These are phyloP conservation scores for Parastagonospora avenae DNA, from an alignment of 2,329 filamentous ascomycete species.

Conservation along the genomic window DNA sequence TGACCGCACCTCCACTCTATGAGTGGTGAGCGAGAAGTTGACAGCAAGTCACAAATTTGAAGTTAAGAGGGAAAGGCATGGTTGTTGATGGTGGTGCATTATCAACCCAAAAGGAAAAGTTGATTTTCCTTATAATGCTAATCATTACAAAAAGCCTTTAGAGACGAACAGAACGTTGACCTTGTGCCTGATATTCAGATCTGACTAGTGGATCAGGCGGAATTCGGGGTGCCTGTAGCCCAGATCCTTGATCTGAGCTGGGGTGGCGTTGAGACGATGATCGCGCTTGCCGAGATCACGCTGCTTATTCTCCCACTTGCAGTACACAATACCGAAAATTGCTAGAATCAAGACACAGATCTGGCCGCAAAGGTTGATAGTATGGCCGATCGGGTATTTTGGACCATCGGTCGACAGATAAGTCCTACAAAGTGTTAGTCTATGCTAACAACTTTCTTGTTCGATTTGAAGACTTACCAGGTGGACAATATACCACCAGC, in stretches of 20 bases:
- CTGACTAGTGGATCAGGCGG: conserved; percentile 57
- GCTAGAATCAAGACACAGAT: conserved; percentile 53
- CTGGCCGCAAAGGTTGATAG: conserved; percentile 63
- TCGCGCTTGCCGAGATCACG: conserved; percentile 57
- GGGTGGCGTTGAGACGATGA: conserved; percentile 55
- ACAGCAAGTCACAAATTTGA: not conserved
- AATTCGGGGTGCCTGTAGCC: conserved; percentile 62
- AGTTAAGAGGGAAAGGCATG: not conserved
- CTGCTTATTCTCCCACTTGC: conserved; percentile 59
- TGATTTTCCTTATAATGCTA: conserved; percentile 1
- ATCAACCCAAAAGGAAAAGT: conserved; percentile 2
- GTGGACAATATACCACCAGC: conserved; percentile 63
- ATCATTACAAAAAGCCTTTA: not conserved
- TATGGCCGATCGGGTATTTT: conserved; percentile 74
- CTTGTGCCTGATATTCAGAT: not conserved
- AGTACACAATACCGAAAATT: conserved; percentile 58
- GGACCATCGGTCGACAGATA: conserved; percentile 63
- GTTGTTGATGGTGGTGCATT: not conserved
- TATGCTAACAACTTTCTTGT: conserved; percentile 2
- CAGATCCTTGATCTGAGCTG: conserved; percentile 54
- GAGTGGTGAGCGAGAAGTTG: not conserved
- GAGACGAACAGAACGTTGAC: conserved; percentile 12
- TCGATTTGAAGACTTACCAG: conserved; percentile 36
- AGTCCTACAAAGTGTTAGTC: conserved; percentile 64
- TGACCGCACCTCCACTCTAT: not conserved